Percentiles rank a stretch among this genome's conserved stretches.
These are phyloP conservation scores for Claviceps sorghi DNA, from an alignment of 2,329 filamentous ascomycete genomes.

Conservation along the genomic window DNA sequence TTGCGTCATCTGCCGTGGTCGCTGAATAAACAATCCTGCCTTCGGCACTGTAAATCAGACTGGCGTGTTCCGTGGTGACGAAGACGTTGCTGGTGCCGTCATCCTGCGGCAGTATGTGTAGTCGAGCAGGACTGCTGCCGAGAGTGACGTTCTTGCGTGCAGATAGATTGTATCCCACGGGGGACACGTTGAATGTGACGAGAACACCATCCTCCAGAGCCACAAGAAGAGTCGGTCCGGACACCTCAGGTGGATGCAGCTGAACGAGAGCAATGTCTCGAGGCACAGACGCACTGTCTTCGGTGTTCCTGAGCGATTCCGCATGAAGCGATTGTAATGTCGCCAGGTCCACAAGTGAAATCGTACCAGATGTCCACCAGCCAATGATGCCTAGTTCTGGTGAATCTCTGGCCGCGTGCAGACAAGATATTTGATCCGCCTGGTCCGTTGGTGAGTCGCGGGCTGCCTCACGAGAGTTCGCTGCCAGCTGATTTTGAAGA, in stretches of 20 bases:
- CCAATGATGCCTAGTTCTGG: constrained; percentile 61
- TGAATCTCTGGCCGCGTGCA: constrained; percentile 55
- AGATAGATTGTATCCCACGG: constrained; percentile 45
- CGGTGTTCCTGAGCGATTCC: constrained; percentile 42
- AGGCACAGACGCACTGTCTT: constrained; percentile 64
- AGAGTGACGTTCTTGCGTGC: constrained; percentile 69
- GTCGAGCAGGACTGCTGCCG: constrained; percentile 69
- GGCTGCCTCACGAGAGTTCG: constrained; percentile 45
- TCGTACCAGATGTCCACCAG: constrained; percentile 71
- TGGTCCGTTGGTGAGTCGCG: constrained; percentile 24
- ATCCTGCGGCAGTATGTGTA: constrained; percentile 60
- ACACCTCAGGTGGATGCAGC: constrained; percentile 45
- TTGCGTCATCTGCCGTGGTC: constrained; percentile 76
- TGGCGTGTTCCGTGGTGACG: constrained; percentile 86
- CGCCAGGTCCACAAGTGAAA: constrained; percentile 58
- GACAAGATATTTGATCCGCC: constrained; percentile 65
- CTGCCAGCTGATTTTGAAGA: constrained; percentile 41
- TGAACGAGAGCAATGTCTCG: constrained; percentile 68
- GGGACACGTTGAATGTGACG: constrained; percentile 63
- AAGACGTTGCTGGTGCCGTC: constrained; percentile 67
- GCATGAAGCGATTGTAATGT: constrained; percentile 52
- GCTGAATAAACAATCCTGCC: constrained; percentile 84
- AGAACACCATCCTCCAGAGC: constrained; percentile 89
- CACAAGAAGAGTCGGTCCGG: constrained; percentile 64
- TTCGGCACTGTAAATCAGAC: constrained; percentile 79